Percentiles rank a stretch among this genome's conserved stretches.
Conservation (phyloP, 2,329 filamentous ascomycete genomes). For the Aspergillus hortae region DNA sequence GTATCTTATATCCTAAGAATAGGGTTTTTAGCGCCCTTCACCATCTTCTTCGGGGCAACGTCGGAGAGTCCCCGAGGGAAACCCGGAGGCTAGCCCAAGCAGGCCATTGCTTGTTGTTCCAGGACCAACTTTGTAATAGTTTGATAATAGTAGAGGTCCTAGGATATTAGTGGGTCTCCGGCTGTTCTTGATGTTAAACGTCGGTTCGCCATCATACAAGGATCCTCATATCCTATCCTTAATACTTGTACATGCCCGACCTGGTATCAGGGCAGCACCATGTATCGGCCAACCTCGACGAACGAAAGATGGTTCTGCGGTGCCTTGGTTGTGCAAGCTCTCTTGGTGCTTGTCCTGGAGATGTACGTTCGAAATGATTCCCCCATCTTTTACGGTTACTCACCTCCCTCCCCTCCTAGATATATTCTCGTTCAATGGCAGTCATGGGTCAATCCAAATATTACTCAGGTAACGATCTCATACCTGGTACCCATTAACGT, state of each 20-base stretch:
- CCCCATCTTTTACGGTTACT: neutral
- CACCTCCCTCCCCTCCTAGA: neutral
- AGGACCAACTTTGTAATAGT: too few species aligned
- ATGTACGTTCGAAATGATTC: neutral
- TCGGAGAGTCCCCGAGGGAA: too few species aligned
- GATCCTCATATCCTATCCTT: neutral
- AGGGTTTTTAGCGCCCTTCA: too few species aligned
- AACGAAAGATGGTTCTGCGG: conserved; percentile 1
- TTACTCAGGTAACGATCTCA: neutral
- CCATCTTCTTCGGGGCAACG: too few species aligned
- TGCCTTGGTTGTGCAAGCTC: neutral
- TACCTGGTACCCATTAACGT: neutral
- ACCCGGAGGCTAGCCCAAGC: too few species aligned
- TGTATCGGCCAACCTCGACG: neutral
- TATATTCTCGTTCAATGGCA: conserved; percentile 1
- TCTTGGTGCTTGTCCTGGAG: neutral
- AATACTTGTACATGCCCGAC: neutral
- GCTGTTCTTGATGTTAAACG: too few species aligned
- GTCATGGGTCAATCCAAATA: conserved; percentile 2
- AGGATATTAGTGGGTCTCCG: too few species aligned
- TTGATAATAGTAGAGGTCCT: too few species aligned
- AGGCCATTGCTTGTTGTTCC: too few species aligned
- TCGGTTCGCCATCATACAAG: neutral
- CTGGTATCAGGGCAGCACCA: neutral
- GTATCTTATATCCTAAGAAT: too few species aligned